Evolutionary conservation across 1,284 basidiomycete species (phyloP), one percentile per base, ranked within the genome.

Genomic region (Fomitiporia mediterranea): DNA sequence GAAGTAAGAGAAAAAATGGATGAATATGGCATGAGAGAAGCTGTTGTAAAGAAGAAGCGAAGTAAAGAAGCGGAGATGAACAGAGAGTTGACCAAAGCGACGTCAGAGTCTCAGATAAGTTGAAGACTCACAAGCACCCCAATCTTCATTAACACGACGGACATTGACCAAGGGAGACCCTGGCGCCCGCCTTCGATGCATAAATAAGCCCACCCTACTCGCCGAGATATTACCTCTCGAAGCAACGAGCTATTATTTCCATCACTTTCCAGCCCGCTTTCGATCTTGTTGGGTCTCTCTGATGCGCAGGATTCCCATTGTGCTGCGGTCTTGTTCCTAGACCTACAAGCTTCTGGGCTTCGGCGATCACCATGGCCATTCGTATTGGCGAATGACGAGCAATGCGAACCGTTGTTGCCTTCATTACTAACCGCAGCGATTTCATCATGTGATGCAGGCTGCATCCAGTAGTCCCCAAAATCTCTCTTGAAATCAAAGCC

Each of bases 111-210:
- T n/a, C 2, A 9, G n/a, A 46, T 28, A 7, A 25, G 6, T 23
- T 6, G 17, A 7, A 3, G 2, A 50, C 54, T 35, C 19, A 55
- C 54, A 21, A 55, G 54, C 35, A 55, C 38, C 13, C 54, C 54
- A 17, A 50, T 19, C 37, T 55, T 55, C 46, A 42, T 42, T 11
- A 55, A 2, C 13, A 50, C 39, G n/a, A 39, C 27, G 0, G 27
- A 5, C n/a, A 40, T 13, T 3, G 43, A 17, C 46, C 54, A 55
- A 9, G 30, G 32, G 17, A 55, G 9, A 2, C 54, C 54, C 37
- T 55, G 54, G n/a, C 21, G 46, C 28, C 32, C 19, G 35, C 30
- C 53, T 17, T 23, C 42, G 17, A 21, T 21, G 28, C 15, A 34
- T 21, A 35, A 8, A 6, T 9, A 2, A n/a, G 4, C n/a, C 53